Conservation (phyloP, 1,139 yeast genomes). For the Sugiyamaella xylanicola region DNA sequence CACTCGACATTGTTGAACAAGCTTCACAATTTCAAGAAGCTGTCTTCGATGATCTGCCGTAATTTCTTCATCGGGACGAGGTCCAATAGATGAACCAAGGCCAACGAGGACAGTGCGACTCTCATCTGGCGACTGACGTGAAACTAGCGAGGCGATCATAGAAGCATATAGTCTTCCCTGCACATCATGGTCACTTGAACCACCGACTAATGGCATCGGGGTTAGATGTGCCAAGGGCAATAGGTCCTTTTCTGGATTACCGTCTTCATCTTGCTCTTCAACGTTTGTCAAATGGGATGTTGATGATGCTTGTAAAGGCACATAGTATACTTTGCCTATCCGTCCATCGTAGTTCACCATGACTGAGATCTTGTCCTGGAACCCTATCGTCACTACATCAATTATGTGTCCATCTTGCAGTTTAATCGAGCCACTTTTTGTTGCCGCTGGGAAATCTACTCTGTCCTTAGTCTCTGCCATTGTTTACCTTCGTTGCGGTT, state of each 20-base stretch:
- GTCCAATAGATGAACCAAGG: conserved; percentile 40
- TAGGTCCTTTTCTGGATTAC: conserved; percentile 29
- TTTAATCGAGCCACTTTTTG: conserved; percentile 20
- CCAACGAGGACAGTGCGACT: conserved; percentile 43
- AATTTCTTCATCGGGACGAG: conserved; percentile 32
- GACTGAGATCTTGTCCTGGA: conserved; percentile 41
- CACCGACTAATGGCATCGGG: conserved; percentile 43
- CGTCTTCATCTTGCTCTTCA: conserved; percentile 23
- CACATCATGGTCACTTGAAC: conserved; percentile 34
- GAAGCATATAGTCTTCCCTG: conserved; percentile 42
- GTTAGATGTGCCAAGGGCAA: conserved; percentile 42
- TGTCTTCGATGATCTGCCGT: conserved; percentile 37
- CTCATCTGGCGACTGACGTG: conserved; percentile 44
- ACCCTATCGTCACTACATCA: conserved; percentile 40
- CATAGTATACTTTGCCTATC: conserved; percentile 38
- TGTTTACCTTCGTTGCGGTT: too few relatives aligned
- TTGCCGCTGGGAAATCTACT: conserved; percentile 21
- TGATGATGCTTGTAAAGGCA: conserved; percentile 34
- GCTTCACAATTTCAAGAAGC: conserved; percentile 39
- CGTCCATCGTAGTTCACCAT: conserved; percentile 41
- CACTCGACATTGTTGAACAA: conserved; percentile 40
- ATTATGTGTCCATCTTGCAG: conserved; percentile 30
- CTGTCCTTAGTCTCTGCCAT: background rate
- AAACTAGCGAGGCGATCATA: conserved; percentile 42
- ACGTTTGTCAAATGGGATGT: conserved; percentile 22